These are phyloP conservation scores for Punctularia strigosozonata DNA, from an alignment of 768 basidiomycete genomes.

Conservation along the genomic window DNA sequence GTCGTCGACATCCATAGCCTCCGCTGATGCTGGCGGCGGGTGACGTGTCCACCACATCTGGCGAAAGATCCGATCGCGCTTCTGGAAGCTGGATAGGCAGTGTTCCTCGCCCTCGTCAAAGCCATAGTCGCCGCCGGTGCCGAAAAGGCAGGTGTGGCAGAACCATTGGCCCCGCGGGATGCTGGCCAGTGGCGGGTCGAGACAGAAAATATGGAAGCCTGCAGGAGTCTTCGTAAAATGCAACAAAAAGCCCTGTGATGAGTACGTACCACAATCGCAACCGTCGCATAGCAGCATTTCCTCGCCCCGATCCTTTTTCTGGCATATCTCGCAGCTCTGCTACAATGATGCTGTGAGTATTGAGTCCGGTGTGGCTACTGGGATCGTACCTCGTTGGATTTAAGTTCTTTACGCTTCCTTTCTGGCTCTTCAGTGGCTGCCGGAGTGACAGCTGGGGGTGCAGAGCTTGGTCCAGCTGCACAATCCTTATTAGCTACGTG, in stretches of 20 bases:
- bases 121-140: constrained; percentile 91
- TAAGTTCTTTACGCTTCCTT: constrained; percentile 6
- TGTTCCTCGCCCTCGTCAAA: constrained; percentile 99
- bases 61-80: constrained; percentile 82
- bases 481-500: constrained; percentile 4
- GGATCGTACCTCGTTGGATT: constrained; percentile 8
- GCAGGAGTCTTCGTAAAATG: constrained; percentile 3
- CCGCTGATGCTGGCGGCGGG: constrained; percentile 33
- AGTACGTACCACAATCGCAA: constrained; percentile 59
- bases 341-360: no score
- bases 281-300: constrained; percentile 90
- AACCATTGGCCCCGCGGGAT: constrained; percentile 96
- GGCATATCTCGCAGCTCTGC: constrained; percentile 91
- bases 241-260: constrained; percentile 1
- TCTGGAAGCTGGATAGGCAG: constrained; percentile 81
- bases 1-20: constrained; percentile 21
- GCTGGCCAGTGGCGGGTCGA: constrained; percentile 75
- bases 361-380: no score
- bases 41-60: constrained; percentile 81
- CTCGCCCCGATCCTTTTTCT: constrained; percentile 76
- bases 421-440: neutral
- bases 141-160: constrained; percentile 83
- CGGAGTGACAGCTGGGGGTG: neutral
- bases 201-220: constrained; percentile 97
- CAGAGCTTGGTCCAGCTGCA: neutral